Evolutionary conservation across 371 early-diverging fungal genomes (phyloP), one percentile per base, ranked within the genome.

Genomic region (Haplosporangium sp.): DNA sequence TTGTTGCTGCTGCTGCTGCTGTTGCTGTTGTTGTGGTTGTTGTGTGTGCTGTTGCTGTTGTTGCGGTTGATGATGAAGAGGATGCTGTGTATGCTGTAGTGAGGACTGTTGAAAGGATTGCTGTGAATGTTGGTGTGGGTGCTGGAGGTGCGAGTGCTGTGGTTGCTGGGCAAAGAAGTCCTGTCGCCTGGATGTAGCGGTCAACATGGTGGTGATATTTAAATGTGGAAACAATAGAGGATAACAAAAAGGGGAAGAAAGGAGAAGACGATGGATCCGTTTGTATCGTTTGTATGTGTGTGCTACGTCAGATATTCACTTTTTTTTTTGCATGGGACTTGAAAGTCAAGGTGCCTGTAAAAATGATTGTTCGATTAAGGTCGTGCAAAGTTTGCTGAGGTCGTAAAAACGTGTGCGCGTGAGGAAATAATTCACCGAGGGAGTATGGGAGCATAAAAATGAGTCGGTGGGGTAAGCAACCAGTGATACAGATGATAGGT

Each of bases 151-250:
- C 42, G 38, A 51, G 38, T 65, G 67, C 18, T 69, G 70, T 29
- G 68, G 75, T 42, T 62, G 67, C 18, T 57, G 54, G 36, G 56
- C 42, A 56, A 65, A 69, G 36, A 74, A 62, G 58, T 74, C 74
- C 45, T 68, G 74, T 5, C 74, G 63, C 42, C 69, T 74, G 55
- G 74, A 67, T 16, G 62, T 69, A 52, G 74, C 74, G 61, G 74
- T 69, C 74, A 74, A 61, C 74, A 74, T 74, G 69, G 29, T 59
- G 74, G 45, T 59, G 50, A 48, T 38, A 11, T 45, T 37, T n/a
- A 38, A 23, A 20, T 58, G 36, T 66, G 53, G 46, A 50, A 59
- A 55, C 23, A 43, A 51, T 10, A 59, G 41, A 42, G 51, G 20
- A 29, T 29, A 29, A 29, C 29, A 29, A 43, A 23, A 51, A 41